Evolutionary conservation across 2,329 filamentous ascomycete species (phyloP), one percentile per base, ranked within the genome.

Genomic region (Botrytis medusae): DNA sequence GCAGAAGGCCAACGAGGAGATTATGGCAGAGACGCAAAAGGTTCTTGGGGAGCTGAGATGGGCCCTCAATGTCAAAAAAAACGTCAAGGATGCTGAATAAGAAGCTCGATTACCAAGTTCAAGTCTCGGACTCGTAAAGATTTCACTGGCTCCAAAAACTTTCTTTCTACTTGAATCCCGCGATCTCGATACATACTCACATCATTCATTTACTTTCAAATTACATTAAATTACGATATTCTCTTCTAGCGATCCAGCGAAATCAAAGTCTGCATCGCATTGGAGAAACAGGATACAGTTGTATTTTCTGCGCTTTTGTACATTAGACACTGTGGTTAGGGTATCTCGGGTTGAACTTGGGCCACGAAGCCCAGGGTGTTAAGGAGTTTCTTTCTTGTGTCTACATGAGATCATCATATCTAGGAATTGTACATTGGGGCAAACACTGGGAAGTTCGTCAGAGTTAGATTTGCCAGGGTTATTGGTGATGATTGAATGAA

Each of bases 21-120:
- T 89, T 40, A 82, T 92, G n/a, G 82, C 86, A 54, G 88, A 91
- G 79, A 84, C 90, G 61, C 85, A 86, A 76, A 84, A 87, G 77
- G 87, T 88, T n/a, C 83, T 92, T 69, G 85, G 89, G 75, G 89
- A 93, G 83, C 86, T 95, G 81, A 88, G 85, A 79, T 94, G 92
- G 92, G 91, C 92, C 22, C 85, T 94, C 76, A 89, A 87, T 71
- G 86, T 92, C 69, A 90, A 92, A 83, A 83, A 87, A 74, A 90
- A 87, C 75, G 85, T 91, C 72, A 85, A 84, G 73, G 87, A 84
- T 72, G 87, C 88, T 10, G 81, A 87, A 81, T 90, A 80, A 84
- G 60, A 25, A 61, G 65, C 48, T 40, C 34, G 40, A 62, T 34
- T 22, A 61, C 29, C n/a, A 9, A 32, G 1, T 29, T 22, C 16